Evolutionary conservation across 441 rosid species (phyloP), one percentile per base, ranked within the genome.

Genomic region (Corymbia citriodora): DNA sequence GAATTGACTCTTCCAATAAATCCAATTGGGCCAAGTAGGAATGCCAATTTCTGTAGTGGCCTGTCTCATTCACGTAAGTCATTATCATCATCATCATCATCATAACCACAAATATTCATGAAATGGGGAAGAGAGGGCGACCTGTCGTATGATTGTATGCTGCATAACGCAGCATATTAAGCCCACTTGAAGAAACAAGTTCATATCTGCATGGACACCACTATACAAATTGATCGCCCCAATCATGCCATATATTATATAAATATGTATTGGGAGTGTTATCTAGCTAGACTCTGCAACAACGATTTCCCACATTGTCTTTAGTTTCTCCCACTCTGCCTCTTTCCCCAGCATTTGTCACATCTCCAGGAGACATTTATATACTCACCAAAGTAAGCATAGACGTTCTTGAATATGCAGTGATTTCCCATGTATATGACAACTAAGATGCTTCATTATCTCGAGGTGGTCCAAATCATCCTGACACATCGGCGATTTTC

Each of bases 141-240:
- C 79, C 36, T 70, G 79, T 70, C 79, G 79, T 70, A 11, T 70
- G 79, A 70, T 17, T 17, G 45, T 9, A 17, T 70, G 45, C 79
- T 17, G 45, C 79, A 70, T 31, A 50, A 83, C 49, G 15, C 88
- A 55, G 63, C 59, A 53, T 29, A 87, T 50, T 88, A 61, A 53
- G 52, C 89, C 83, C 89, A 88, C 89, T 65, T 68, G 70, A 50
- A 88, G 74, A n/a, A 18, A 21, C 83, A 31, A 88, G 87, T 88
- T 88, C 87, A 70, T 53, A 88, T 88, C 90, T 54, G 90, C 90
- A 68, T 70, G 87, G 85, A 88, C 70, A 88, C 82, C 90, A 87
- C 88, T 55, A 87, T 23, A 87, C 88, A 45, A 45, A 45, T 79
- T 45, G 52, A 23, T 79, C 49, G 49, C n/a, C n/a, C 52, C n/a